phyloP scores from a whole-genome alignment of 2,329 filamentous ascomycete species.

The Lachnellula occidentalis region DNA sequence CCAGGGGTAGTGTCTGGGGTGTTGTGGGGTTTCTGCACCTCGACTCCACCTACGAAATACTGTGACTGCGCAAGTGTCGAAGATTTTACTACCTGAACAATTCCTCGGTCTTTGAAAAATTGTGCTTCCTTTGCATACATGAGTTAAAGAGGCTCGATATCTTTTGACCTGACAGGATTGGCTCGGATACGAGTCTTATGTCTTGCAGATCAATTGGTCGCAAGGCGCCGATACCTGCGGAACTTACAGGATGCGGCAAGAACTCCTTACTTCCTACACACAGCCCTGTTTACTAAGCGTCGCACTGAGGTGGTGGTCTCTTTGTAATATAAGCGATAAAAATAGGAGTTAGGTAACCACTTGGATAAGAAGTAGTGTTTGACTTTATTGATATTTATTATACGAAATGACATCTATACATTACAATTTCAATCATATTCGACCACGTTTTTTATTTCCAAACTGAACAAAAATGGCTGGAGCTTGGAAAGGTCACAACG shows the following conservation, averaged over 20 bases:
- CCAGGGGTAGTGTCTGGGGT: not conserved
- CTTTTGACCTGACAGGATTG: no score
- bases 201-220: not conserved
- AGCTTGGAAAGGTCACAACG: constrained; percentile 8
- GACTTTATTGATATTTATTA: not conserved
- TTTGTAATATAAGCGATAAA: not conserved
- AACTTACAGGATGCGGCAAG: not conserved
- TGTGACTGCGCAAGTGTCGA: not conserved
- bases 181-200: not conserved
- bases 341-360: not conserved
- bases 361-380: not conserved
- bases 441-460: no score
- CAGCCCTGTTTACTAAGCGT: not conserved
- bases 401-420: not conserved
- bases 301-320: not conserved
- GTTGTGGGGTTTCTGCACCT: not conserved
- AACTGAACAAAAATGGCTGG: not conserved
- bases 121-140: no score
- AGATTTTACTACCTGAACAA: not conserved
- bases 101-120: not conserved
- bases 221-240: not conserved
- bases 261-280: not conserved
- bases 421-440: not conserved
- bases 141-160: no score
- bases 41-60: not conserved